phyloP scores from a whole-genome alignment of 202 grass and related monocot species.

The Carex sylvatica region DNA sequence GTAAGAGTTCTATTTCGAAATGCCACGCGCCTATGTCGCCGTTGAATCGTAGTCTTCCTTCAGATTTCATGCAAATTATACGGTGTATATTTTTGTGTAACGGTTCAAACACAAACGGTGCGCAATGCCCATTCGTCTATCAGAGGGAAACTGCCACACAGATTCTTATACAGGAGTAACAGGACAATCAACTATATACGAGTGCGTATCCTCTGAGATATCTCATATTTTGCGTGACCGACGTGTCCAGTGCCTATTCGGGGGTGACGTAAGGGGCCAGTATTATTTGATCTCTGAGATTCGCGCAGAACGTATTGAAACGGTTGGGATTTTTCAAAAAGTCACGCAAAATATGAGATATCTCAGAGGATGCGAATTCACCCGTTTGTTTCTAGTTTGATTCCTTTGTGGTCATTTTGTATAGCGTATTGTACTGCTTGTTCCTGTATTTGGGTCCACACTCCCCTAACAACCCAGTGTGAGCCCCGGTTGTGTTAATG shows the following conservation, averaged over 20 bases:
- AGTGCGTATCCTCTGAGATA: too few relatives aligned
- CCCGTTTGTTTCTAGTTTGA: background rate
- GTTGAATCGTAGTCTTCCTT: background rate
- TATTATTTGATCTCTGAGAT: too few relatives aligned
- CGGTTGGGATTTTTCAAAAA: too few relatives aligned
- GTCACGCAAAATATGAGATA: too few relatives aligned
- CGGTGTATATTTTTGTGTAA: background rate
- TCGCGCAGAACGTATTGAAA: too few relatives aligned
- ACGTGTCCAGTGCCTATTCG: too few relatives aligned
- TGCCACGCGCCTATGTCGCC: background rate
- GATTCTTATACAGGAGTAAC: background rate
- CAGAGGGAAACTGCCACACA: background rate
- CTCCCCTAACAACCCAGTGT: too few relatives aligned
- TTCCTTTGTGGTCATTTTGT: background rate
- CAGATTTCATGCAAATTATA: background rate
- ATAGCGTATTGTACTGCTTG: background rate
- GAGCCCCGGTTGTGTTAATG: background rate
- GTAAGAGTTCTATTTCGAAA: constrained; percentile 1
- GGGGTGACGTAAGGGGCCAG: too few relatives aligned
- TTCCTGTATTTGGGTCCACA: background rate
- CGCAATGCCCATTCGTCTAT: background rate
- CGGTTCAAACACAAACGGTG: background rate
- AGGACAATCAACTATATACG: background rate
- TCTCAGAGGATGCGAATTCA: background rate
- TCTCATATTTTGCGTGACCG: too few relatives aligned